phyloP scores from a whole-genome alignment of 441 rosid genomes.

The Adansonia rubrostipa region DNA sequence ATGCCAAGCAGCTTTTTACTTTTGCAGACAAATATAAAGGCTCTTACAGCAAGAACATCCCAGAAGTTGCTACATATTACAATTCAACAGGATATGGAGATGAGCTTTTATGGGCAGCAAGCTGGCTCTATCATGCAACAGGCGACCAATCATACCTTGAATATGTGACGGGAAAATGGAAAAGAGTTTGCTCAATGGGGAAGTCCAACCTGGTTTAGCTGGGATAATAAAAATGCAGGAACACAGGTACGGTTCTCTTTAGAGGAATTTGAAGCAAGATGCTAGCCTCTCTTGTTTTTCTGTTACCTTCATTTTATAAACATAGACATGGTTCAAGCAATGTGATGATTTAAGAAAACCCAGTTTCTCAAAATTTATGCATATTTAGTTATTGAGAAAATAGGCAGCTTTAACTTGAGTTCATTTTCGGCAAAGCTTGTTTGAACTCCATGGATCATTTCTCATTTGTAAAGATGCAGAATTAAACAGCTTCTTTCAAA shows the following conservation, averaged over 20 bases:
- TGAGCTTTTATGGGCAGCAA: constrained; percentile 92
- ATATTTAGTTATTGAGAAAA: neutral
- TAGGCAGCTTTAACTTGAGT: neutral
- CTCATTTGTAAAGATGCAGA: neutral
- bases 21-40: constrained; percentile 73
- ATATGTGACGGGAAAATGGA: constrained; percentile 67
- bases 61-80: constrained; percentile 63
- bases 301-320: neutral
- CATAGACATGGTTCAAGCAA: neutral
- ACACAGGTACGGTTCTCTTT: constrained; percentile 61
- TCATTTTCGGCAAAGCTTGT: neutral
- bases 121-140: constrained; percentile 93
- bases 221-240: constrained; percentile 97
- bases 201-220: constrained; percentile 91
- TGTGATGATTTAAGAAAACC: neutral
- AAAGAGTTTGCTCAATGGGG: constrained; percentile 70
- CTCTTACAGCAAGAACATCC: constrained; percentile 72
- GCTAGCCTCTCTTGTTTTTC: neutral
- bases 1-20: constrained; percentile 73
- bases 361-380: neutral
- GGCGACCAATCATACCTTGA: constrained; percentile 70
- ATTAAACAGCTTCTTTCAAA: neutral
- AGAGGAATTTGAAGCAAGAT: constrained; percentile 10
- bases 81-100: constrained; percentile 89
- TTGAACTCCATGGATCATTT: neutral